A percentile compares a stretch with the other conserved stretches of the same genome.
These are phyloP conservation scores for Triticum urartu DNA, from an alignment of 176 grass and related monocot genomes.

Conservation along the genomic window DNA sequence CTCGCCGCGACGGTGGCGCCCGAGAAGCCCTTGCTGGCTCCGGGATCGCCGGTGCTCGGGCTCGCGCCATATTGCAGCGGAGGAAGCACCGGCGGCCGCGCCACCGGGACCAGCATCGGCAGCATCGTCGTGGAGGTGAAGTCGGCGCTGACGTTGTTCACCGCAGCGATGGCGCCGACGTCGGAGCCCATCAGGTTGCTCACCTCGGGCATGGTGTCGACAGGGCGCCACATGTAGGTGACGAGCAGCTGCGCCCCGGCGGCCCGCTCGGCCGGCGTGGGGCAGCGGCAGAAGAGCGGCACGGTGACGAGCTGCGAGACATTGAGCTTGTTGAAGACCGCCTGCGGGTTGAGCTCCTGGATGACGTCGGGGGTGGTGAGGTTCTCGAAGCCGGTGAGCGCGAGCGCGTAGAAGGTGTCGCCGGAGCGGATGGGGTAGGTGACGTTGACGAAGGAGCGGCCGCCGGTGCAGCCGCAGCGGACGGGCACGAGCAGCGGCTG, in stretches of 20 bases:
- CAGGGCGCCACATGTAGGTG: constrained; percentile 52
- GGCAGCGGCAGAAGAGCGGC: constrained; percentile 60
- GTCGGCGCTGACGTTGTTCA: constrained; percentile 33
- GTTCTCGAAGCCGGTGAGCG: constrained; percentile 31
- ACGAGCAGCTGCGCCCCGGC: constrained; percentile 16
- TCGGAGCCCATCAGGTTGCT: constrained; percentile 38
- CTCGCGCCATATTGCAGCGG: not conserved
- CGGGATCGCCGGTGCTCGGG: not conserved
- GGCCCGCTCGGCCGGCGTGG: constrained; percentile 9
- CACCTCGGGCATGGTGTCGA: constrained; percentile 35
- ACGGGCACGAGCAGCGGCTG: constrained; percentile 60
- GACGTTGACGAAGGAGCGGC: constrained; percentile 48
- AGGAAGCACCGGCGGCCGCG: constrained; percentile 39
- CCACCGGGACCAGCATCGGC: constrained; percentile 52
- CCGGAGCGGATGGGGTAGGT: constrained; percentile 37
- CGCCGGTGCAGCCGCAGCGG: constrained; percentile 46
- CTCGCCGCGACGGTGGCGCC: not conserved
- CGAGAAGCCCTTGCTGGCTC: not conserved
- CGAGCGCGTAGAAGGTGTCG: constrained; percentile 52
- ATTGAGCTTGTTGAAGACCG: not conserved
- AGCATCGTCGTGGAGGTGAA: constrained; percentile 21
- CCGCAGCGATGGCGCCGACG: not conserved
- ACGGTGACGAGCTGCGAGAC: constrained; percentile 31
- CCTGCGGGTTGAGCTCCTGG: constrained; percentile 32
- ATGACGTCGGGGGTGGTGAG: constrained; percentile 33